phyloP scores from a whole-genome alignment of 768 basidiomycete genomes.

The Amanita muscaria region DNA sequence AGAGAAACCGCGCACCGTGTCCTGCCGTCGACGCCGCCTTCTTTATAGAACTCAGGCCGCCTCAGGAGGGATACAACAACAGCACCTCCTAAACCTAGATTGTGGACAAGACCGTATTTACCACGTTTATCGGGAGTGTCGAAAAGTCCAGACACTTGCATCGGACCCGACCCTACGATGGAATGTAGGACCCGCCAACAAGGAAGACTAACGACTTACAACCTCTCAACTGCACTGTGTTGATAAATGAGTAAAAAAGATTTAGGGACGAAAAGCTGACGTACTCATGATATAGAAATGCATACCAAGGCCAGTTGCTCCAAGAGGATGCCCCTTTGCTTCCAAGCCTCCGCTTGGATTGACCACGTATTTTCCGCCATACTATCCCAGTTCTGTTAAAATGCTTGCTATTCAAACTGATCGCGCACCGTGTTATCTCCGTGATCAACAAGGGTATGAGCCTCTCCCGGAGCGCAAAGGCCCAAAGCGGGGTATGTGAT shows the following conservation, averaged over 20 bases:
- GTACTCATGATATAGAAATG: conserved; percentile 78
- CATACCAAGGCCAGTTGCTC: conserved; percentile 79
- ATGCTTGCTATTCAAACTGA: not conserved
- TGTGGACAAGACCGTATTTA: conserved; percentile 77
- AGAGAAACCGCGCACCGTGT: conserved; percentile 32
- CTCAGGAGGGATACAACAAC: conserved; percentile 70
- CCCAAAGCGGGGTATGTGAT: conserved; percentile 78
- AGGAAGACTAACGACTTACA: conserved; percentile 31
- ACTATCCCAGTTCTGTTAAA: conserved; percentile 29
- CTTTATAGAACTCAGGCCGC: conserved; percentile 66
- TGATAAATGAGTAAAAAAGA: not conserved
- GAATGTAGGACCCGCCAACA: not conserved
- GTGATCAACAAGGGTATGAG: conserved; percentile 63
- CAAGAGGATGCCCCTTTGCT: conserved; percentile 83
- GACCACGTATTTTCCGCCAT: conserved; percentile 77
- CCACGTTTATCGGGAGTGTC: conserved; percentile 53
- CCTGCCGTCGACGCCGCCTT: conserved; percentile 60
- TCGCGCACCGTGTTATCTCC: conserved; percentile 67
- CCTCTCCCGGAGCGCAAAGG: conserved; percentile 55
- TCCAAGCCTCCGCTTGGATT: conserved; percentile 84
- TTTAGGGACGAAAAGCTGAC: conserved; percentile 15
- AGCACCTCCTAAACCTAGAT: conserved; percentile 76
- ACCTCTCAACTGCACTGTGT: conserved; percentile 70
- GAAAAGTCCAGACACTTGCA: conserved; percentile 72
- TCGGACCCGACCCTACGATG: conserved; percentile 65